These are phyloP conservation scores for Xenosphaeropsis pyriputrescens DNA, from an alignment of 2,329 filamentous ascomycete species.

Conservation along the genomic window DNA sequence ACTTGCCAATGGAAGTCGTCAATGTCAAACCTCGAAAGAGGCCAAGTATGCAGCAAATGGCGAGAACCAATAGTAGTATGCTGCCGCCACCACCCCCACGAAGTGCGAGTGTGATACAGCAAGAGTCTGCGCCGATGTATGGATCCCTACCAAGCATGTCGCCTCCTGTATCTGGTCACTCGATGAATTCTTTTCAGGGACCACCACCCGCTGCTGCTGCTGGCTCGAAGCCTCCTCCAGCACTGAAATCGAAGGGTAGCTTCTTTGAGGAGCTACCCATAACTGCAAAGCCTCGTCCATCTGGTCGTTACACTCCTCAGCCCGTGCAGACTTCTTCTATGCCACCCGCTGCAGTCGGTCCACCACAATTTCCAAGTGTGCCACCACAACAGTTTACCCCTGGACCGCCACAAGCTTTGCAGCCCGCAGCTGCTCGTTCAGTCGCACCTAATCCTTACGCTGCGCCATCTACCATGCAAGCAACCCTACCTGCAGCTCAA, in stretches of 20 bases:
- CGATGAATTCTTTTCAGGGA: constrained; percentile 3
- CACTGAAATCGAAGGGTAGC: constrained; percentile 26
- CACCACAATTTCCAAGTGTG: too few relatives aligned
- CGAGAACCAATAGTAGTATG: constrained; percentile 8
- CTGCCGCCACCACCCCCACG: constrained; percentile 12
- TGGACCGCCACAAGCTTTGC: constrained; percentile 2
- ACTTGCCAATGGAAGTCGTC: constrained; percentile 79
- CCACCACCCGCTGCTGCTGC: constrained; percentile 1
- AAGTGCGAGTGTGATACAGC: constrained; percentile 13
- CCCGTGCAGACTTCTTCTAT: not conserved
- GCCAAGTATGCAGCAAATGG: constrained; percentile 32
- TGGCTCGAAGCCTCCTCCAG: constrained; percentile 1
- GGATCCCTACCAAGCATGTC: constrained; percentile 8
- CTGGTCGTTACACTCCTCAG: constrained; percentile 13
- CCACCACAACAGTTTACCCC: not conserved
- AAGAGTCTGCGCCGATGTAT: constrained; percentile 8
- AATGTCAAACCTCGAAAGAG: constrained; percentile 45
- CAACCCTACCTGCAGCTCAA: constrained; percentile 5
- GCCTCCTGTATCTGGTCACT: constrained; percentile 8
- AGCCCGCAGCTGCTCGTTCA: constrained; percentile 2
- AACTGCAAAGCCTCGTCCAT: constrained; percentile 42
- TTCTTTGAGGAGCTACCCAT: constrained; percentile 72
- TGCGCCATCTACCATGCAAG: constrained; percentile 6
- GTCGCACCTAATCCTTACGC: not conserved
- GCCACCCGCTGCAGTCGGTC: too few relatives aligned